These are phyloP conservation scores for Epichloe amarillans DNA, from an alignment of 2,329 filamentous ascomycete genomes.

Conservation along the genomic window DNA sequence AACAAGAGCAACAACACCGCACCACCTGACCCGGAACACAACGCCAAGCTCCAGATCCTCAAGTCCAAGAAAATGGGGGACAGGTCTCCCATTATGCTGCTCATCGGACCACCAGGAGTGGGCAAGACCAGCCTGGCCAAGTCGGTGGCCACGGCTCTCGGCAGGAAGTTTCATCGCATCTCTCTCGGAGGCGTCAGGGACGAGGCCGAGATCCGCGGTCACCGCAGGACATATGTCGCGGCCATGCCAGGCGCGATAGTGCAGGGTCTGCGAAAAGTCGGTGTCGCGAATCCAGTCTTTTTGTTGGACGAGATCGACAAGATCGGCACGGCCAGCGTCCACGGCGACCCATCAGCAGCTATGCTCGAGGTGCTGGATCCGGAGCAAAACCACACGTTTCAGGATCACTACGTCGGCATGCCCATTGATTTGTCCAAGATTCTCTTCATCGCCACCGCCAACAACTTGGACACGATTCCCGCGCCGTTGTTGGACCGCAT, in stretches of 20 bases:
- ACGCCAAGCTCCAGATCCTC: slow-evolving; percentile 58
- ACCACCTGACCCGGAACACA: slow-evolving; percentile 18
- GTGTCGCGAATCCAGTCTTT: slow-evolving; percentile 89
- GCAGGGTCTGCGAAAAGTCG: slow-evolving; percentile 86
- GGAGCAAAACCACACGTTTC: slow-evolving; percentile 91
- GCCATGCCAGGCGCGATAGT: slow-evolving; percentile 98
- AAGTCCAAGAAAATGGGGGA: slow-evolving; percentile 78
- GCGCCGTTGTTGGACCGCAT: slow-evolving; percentile 89
- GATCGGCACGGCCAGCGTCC: slow-evolving; percentile 77
- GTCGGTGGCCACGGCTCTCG: slow-evolving; percentile 81
- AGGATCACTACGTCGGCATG: slow-evolving; percentile 91
- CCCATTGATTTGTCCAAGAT: slow-evolving; percentile 94
- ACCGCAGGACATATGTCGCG: slow-evolving; percentile 89
- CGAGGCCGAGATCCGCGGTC: slow-evolving; percentile 91
- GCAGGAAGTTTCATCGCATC: slow-evolving; percentile 92
- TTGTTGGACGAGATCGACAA: slow-evolving; percentile 97
- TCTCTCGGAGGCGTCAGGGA: slow-evolving; percentile 91
- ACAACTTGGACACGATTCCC: slow-evolving; percentile 87
- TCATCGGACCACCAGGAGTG: slow-evolving; percentile 86
- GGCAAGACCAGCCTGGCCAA: slow-evolving; percentile 94
- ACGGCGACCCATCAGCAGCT: slow-evolving; percentile 89
- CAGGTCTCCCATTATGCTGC: slow-evolving; percentile 87
- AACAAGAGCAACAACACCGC: neutral
- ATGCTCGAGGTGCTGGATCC: slow-evolving; percentile 98
- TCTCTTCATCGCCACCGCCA: slow-evolving; percentile 93